Percentiles rank a stretch among this genome's conserved stretches.
These are phyloP conservation scores for Orychophragmus violaceus DNA, from an alignment of 345 rosid genomes.

Conservation along the genomic window DNA sequence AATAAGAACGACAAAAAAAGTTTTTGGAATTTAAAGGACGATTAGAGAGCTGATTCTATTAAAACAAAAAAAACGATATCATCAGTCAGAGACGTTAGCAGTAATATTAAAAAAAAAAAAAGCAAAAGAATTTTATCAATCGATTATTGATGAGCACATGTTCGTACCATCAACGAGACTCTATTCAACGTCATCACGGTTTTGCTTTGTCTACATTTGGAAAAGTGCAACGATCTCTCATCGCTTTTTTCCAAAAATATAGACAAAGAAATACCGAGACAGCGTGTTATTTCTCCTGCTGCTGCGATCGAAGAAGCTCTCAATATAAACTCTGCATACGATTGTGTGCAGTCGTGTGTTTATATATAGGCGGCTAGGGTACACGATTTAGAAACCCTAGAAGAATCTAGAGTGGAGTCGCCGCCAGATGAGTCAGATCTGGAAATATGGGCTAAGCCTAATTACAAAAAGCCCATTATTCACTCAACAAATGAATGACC, in stretches of 20 bases:
- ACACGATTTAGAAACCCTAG: background rate
- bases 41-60: background rate
- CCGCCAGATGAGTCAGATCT: no score
- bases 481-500: no score
- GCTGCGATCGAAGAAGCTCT: background rate
- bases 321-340: background rate
- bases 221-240: background rate
- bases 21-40: no score
- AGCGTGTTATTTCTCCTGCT: background rate
- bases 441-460: no score
- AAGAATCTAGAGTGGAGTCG: background rate
- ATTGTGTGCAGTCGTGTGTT: background rate
- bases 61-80: background rate
- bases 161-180: background rate
- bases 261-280: background rate
- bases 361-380: background rate
- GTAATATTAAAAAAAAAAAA: background rate
- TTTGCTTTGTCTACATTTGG: background rate
- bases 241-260: background rate
- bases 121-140: background rate
- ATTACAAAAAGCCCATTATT: no score
- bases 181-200: background rate
- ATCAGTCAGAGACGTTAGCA: background rate
- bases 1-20: no score
- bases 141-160: background rate